Conservation (phyloP, 2,329 filamentous ascomycete species). For the Pyricularia pennisetigena region DNA sequence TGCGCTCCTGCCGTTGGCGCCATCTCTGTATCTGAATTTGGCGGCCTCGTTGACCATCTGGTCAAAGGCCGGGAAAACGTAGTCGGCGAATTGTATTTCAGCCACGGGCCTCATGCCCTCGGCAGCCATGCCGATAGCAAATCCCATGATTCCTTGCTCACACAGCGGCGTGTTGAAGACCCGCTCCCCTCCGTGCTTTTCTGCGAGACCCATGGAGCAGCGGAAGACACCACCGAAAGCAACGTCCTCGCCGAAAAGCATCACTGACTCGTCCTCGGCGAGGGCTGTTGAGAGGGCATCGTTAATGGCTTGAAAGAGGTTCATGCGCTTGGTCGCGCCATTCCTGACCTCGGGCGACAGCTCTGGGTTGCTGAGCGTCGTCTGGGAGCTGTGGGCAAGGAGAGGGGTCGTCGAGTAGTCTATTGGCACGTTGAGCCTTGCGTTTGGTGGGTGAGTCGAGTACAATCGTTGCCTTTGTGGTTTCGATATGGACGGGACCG, state of each 20-base stretch:
- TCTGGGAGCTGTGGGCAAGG: conserved; percentile 68
- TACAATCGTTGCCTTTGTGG: conserved; percentile 20
- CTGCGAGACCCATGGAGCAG: conserved; percentile 82
- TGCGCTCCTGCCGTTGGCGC: conserved; percentile 44
- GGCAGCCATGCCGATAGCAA: conserved; percentile 80
- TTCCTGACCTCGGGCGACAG: conserved; percentile 56
- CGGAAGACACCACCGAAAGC: conserved; percentile 95
- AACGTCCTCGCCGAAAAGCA: conserved; percentile 94
- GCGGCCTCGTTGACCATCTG: conserved; percentile 91
- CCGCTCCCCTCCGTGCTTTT: conserved; percentile 75
- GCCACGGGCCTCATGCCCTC: conserved; percentile 89
- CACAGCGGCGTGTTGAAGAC: conserved; percentile 95
- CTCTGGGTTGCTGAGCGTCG: conserved; percentile 61
- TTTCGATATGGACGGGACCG: not conserved
- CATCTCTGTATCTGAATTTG: conserved; percentile 74
- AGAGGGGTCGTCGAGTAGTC: conserved; percentile 79
- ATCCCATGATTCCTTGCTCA: conserved; percentile 91
- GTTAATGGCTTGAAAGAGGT: conserved; percentile 91
- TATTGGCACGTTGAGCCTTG: conserved; percentile 70
- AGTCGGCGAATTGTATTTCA: conserved; percentile 94
- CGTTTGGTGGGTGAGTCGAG: conserved; percentile 48
- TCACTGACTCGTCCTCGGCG: conserved; percentile 70
- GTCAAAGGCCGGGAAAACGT: conserved; percentile 87
- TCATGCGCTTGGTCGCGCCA: conserved; percentile 74
- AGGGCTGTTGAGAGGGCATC: conserved; percentile 77